A percentile compares a stretch with the other conserved stretches of the same genome.
Evolutionary conservation across 2,329 filamentous ascomycete genomes (phyloP).

Genomic region (Stagonosporopsis tanaceti): DNA sequence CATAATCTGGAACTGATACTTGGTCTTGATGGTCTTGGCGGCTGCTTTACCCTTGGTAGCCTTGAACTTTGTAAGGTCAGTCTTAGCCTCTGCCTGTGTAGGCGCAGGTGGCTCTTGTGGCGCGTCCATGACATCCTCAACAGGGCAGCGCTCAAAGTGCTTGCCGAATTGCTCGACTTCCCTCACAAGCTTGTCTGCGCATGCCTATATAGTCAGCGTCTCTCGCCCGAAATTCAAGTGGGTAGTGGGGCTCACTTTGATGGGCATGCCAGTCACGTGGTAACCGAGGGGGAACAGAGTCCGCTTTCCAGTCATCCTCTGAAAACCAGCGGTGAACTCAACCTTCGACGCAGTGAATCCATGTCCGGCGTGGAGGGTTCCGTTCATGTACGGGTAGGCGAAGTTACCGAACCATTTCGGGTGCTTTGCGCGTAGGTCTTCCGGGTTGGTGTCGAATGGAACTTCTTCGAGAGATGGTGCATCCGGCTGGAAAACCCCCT

Average conservation of each 20-base stretch:
- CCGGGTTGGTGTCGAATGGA: slow-evolving; percentile 76
- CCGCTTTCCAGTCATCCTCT: slow-evolving; percentile 88
- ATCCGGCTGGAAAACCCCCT: slow-evolving; percentile 82
- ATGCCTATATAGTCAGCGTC: slow-evolving; percentile 60
- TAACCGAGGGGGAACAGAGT: slow-evolving; percentile 91
- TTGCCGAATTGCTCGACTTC: slow-evolving; percentile 90
- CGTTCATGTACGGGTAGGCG: slow-evolving; percentile 64
- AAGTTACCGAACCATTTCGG: slow-evolving; percentile 92
- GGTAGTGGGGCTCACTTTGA: slow-evolving; percentile 65
- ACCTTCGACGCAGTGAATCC: slow-evolving; percentile 91
- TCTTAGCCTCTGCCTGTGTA: slow-evolving; percentile 70
- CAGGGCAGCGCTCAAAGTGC: slow-evolving; percentile 77
- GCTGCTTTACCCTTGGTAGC: slow-evolving; percentile 81
- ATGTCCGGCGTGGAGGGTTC: slow-evolving; percentile 82
- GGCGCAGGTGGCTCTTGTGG: slow-evolving; percentile 63
- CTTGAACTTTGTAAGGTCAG: slow-evolving; percentile 89
- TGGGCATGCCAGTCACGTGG: slow-evolving; percentile 92
- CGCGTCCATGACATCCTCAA: slow-evolving; percentile 52
- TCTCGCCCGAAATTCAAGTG: background rate
- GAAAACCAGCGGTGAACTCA: slow-evolving; percentile 88
- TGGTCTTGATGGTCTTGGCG: slow-evolving; percentile 88
- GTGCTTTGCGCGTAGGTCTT: slow-evolving; percentile 78
- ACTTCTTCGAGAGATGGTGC: slow-evolving; percentile 82
- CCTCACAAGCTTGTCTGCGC: slow-evolving; percentile 90
- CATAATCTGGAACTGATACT: slow-evolving; percentile 98